These are phyloP conservation scores for Fraxinus latifolia DNA, from an alignment of 305 asterid species.

Conservation along the genomic window DNA sequence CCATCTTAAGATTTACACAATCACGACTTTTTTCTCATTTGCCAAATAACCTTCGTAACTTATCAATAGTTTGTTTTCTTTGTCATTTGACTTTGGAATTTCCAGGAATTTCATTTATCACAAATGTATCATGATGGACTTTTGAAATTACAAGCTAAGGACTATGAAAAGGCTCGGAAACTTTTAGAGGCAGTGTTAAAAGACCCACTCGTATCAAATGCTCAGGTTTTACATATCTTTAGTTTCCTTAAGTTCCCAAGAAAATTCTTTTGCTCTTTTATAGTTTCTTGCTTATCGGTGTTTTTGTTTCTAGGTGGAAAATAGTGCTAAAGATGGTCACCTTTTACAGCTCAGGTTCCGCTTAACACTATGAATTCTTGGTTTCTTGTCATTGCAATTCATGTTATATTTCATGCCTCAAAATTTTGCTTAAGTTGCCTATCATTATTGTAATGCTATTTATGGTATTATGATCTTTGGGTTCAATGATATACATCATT, in stretches of 20 bases:
- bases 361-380: constrained; percentile 16
- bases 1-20: neutral
- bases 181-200: constrained; percentile 73
- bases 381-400: constrained; percentile 1
- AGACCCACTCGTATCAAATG: constrained; percentile 79
- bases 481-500: neutral
- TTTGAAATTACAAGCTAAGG: constrained; percentile 73
- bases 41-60: neutral
- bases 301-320: constrained; percentile 62
- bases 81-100: constrained; percentile 14
- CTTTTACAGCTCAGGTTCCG: constrained; percentile 90
- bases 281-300: constrained; percentile 9
- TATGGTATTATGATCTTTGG: neutral
- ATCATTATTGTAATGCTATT: neutral
- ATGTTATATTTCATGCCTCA: neutral
- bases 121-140: constrained; percentile 95
- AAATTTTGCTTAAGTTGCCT: neutral
- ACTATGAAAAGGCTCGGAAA: constrained; percentile 79
- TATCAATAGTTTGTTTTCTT: constrained; percentile 1
- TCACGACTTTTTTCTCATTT: constrained; percentile 6
- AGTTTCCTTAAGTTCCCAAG: neutral
- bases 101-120: constrained; percentile 86
- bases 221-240: constrained; percentile 53
- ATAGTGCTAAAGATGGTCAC: constrained; percentile 74
- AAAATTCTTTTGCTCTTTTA: constrained; percentile 18